phyloP scores from a whole-genome alignment of 495 filamentous ascomycete species.

The Aspergillus diversus region DNA sequence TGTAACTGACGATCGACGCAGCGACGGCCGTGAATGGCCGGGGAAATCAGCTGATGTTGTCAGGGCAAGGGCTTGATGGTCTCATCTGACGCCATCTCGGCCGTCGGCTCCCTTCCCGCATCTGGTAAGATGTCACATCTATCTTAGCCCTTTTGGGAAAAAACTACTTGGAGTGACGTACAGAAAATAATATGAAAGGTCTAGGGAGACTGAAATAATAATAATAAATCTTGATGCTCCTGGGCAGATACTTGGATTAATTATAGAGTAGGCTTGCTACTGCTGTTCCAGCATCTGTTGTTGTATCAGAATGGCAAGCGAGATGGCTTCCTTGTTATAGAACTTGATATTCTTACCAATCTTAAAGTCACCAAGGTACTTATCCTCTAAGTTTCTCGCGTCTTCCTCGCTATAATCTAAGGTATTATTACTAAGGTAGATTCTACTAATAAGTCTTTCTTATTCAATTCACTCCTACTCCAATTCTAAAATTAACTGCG shows the following conservation, averaged over 20 bases:
- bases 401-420: slow-evolving; percentile 57
- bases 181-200: no score
- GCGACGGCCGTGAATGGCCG: neutral
- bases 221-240: no score
- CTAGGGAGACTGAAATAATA: no score
- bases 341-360: slow-evolving; percentile 83
- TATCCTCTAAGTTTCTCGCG: slow-evolving; percentile 81
- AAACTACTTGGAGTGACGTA: no score
- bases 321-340: slow-evolving; percentile 80
- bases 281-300: slow-evolving; percentile 25
- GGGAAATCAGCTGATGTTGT: slow-evolving; percentile 2
- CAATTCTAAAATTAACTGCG: slow-evolving; percentile 56
- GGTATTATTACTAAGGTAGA: slow-evolving; percentile 34
- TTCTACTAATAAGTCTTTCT: slow-evolving; percentile 29
- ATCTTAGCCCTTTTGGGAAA: no score
- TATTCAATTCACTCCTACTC: slow-evolving; percentile 42
- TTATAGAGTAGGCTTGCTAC: neutral
- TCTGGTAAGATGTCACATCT: neutral
- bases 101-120: slow-evolving; percentile 11
- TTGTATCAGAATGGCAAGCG: slow-evolving; percentile 55
- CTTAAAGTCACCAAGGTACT: slow-evolving; percentile 84
- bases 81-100: slow-evolving; percentile 21
- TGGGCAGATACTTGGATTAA: neutral
- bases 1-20: neutral
- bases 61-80: slow-evolving; percentile 14